Evolutionary conservation across 2,329 filamentous ascomycete genomes (phyloP), one percentile per base, ranked within the genome.

Genomic region (Lecanoromycetidae sp.): DNA sequence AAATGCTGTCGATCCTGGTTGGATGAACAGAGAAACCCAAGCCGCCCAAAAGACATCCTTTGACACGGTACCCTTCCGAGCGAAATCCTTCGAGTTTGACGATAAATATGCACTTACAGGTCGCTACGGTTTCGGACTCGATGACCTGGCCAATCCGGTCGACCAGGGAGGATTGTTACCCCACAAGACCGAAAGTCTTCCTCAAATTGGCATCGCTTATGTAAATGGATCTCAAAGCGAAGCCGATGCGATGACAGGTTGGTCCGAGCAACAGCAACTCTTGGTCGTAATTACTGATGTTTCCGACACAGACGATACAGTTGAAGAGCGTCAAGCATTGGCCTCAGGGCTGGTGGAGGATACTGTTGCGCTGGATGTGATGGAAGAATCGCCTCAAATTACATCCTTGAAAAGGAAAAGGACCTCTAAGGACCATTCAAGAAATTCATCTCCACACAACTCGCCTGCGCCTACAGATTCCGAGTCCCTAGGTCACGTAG

Each of bases 81-180:
- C 9, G 19, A 13, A 17, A n/a, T 15, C 39, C 3, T 44, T 32
- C 23, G 40, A 39, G 23, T 36, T 50, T 30, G 49, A 51, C 36
- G 30, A 27, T 13, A 51, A 51, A 32, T 51, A 51, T 33, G 29
- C 10, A 22, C 12, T 33, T n/a, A 13, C 30, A 13, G 49, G 49
- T 10, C 45, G 49, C 7, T 51, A 35, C 15, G 49, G 23, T n/a
- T 48, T 51, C 37, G 33, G 38, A 15, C 29, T 39, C 4, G 22
- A 43, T 26, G 25, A 44, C 22, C 29, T 41, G 6, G 34, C 43
- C 3, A 33, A 17, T 4, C 26, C 33, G 3, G 12, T n/a, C 20
- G 33, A 37, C n/a, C 19, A 19, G 10, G 19, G 43, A 33, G 35
- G 33, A 17, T 35, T 17, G 13, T 2, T 10, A n/a, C 7, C 23